These are phyloP conservation scores for Mortierella sp. DNA, from an alignment of 371 early-diverging fungal species.

Conservation along the genomic window DNA sequence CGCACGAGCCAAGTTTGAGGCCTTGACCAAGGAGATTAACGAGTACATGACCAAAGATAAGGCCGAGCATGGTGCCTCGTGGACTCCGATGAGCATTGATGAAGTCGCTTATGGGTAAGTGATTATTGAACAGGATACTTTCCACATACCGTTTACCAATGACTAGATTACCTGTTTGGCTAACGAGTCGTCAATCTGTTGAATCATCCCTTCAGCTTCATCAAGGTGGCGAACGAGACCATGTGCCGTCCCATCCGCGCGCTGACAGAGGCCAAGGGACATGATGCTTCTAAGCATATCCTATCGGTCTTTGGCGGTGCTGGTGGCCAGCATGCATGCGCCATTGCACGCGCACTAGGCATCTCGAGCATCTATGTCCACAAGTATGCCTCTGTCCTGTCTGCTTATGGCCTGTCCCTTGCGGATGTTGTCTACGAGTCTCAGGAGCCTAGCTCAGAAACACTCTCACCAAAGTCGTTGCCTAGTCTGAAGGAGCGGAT, in stretches of 20 bases:
- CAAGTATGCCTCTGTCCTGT: constrained; percentile 88
- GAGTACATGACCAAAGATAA: constrained; percentile 52
- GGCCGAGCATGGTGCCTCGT: constrained; percentile 33
- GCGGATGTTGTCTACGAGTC: constrained; percentile 95
- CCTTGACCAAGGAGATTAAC: constrained; percentile 75
- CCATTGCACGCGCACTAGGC: constrained; percentile 90
- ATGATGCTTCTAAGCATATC: constrained; percentile 85
- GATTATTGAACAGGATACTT: background rate
- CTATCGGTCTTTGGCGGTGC: constrained; percentile 97
- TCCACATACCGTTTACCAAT: background rate
- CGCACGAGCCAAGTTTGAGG: constrained; percentile 70
- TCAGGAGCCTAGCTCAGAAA: constrained; percentile 82
- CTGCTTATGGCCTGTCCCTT: constrained; percentile 91
- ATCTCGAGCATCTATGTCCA: constrained; percentile 88
- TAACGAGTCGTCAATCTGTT: background rate
- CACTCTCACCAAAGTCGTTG: constrained; percentile 47
- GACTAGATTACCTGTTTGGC: background rate
- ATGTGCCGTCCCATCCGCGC: constrained; percentile 96
- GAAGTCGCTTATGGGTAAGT: constrained; percentile 86
- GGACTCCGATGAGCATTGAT: constrained; percentile 70
- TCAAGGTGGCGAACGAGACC: constrained; percentile 94
- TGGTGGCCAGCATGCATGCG: constrained; percentile 94
- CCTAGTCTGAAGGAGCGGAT: constrained; percentile 63
- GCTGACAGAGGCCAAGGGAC: constrained; percentile 94
- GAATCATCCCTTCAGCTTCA: constrained; percentile 60